These are phyloP conservation scores for Fragaria nilgerrensis DNA, from an alignment of 306 rosid genomes.

Conservation along the genomic window DNA sequence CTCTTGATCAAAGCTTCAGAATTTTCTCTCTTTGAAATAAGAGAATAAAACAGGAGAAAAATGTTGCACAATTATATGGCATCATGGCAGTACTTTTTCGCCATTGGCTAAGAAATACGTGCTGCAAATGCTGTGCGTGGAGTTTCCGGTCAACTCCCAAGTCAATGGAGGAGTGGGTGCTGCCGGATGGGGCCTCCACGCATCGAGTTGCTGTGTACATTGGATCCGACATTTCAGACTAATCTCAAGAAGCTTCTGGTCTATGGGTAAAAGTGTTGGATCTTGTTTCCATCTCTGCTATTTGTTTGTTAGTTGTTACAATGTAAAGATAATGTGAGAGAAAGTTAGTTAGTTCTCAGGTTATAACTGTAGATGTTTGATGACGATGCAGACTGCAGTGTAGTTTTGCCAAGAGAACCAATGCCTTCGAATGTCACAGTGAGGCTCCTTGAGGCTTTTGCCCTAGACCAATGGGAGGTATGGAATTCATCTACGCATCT, in stretches of 20 bases:
- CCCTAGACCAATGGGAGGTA: constrained; percentile 92
- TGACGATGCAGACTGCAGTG: constrained; percentile 44
- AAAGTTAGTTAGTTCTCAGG: neutral
- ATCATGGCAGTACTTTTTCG: constrained; percentile 6
- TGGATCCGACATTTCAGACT: constrained; percentile 69
- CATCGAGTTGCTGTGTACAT: constrained; percentile 73
- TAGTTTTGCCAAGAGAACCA: constrained; percentile 91
- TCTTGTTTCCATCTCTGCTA: too few species aligned
- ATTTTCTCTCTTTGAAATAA: too few species aligned
- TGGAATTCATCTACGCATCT: constrained; percentile 22
- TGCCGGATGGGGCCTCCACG: constrained; percentile 79
- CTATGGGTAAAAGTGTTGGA: constrained; percentile 51
- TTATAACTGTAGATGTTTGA: constrained; percentile 38
- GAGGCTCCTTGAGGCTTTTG: constrained; percentile 84
- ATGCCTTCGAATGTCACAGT: constrained; percentile 83
- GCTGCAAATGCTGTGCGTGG: constrained; percentile 68
- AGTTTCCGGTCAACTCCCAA: constrained; percentile 56
- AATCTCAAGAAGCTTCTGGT: constrained; percentile 82
- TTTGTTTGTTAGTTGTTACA: neutral
- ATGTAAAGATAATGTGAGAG: neutral
- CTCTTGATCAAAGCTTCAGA: neutral
- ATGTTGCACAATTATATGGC: too few species aligned
- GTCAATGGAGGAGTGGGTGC: constrained; percentile 89
- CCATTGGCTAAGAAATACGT: constrained; percentile 89
- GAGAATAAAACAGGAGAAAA: too few species aligned